Percentiles rank a stretch among this genome's conserved stretches.
Evolutionary conservation across 1,284 basidiomycete species (phyloP).

Genomic region (Ceratobasidium papillatum): DNA sequence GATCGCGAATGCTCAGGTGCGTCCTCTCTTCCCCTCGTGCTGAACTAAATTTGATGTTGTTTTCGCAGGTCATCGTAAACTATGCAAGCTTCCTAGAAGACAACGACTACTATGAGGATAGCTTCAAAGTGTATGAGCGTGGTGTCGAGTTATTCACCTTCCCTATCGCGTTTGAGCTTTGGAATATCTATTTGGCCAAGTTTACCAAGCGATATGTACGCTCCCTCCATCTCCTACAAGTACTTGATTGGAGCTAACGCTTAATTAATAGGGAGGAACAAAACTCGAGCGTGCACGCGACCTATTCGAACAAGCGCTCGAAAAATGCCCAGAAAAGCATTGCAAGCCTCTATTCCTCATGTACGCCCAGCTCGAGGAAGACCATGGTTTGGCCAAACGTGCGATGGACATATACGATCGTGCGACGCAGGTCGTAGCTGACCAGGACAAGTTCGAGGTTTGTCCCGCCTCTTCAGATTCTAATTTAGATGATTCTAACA

Average conservation of each 20-base stretch:
- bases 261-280: constrained; percentile 72
- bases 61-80: constrained; percentile 82
- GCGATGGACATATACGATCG: constrained; percentile 97
- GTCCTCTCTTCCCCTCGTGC: background rate
- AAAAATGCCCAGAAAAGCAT: constrained; percentile 94
- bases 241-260: constrained; percentile 16
- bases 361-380: constrained; percentile 95
- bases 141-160: constrained; percentile 98
- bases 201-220: constrained; percentile 95
- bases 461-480: constrained; percentile 46
- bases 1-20: constrained; percentile 93
- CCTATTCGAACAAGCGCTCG: constrained; percentile 96
- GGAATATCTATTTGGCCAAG: constrained; percentile 98
- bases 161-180: constrained; percentile 97
- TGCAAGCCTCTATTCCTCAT: constrained; percentile 96
- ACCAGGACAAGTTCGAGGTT: constrained; percentile 95
- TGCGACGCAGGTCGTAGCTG: constrained; percentile 84
- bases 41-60: constrained; percentile 3
- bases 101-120: constrained; percentile 97
- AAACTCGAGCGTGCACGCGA: constrained; percentile 96
- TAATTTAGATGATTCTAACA: background rate
- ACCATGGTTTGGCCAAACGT: constrained; percentile 92
- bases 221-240: background rate
- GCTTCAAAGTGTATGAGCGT: constrained; percentile 98
- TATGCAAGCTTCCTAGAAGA: constrained; percentile 98